Evolutionary conservation across 352 stramenopile species (phyloP), one percentile per base, ranked within the genome.

Genomic region (Globisporangium camurandrum): DNA sequence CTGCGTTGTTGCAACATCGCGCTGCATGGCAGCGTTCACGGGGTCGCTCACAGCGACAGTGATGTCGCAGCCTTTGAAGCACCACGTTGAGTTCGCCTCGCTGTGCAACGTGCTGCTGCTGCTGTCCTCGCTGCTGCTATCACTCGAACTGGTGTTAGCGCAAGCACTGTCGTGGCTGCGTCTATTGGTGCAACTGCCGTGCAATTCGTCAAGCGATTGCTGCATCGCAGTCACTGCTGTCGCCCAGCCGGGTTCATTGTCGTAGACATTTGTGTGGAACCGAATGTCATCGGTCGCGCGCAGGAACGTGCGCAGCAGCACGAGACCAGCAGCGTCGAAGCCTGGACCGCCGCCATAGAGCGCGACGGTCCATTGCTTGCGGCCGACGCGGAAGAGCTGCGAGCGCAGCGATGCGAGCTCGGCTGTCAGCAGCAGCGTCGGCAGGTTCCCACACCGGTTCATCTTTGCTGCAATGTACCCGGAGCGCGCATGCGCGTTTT

Each of bases 201-300:
- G 54, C 11, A 71, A 34, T 24, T 67, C 26, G 2, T 46, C 30
- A 10, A 88, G 45, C 9, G 74, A 66, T 26, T 52, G 42, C 16
- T 59, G 40, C 20, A 71, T 57, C 11, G 57, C 73, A 2, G 47
- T 28, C 17, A 88, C 67, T 9, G 74, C 69, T 22, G 28, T 43
- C 22, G 67, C 49, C 76, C 76, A 88, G 0, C 76, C 76, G 0
- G 69, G 70, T 23, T 88, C 76, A 20, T 85, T 86, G 63, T 88
- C 76, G 42, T 85, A 88, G 30, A 88, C 69, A 6, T 66, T 78
- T 7, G 62, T 63, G 30, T 80, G 62, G 22, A 88, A 72, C 10
- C 51, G 50, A 9, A 78, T 47, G 31, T 84, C 62, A n/a, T n/a
- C n/a, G 19, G 34, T 46, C 17, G 73, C 65, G 34, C 74, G 73